A percentile compares a stretch with the other conserved stretches of the same genome.
Conservation (phyloP, 23 red algal species). For the Agarophyton chilense region DNA sequence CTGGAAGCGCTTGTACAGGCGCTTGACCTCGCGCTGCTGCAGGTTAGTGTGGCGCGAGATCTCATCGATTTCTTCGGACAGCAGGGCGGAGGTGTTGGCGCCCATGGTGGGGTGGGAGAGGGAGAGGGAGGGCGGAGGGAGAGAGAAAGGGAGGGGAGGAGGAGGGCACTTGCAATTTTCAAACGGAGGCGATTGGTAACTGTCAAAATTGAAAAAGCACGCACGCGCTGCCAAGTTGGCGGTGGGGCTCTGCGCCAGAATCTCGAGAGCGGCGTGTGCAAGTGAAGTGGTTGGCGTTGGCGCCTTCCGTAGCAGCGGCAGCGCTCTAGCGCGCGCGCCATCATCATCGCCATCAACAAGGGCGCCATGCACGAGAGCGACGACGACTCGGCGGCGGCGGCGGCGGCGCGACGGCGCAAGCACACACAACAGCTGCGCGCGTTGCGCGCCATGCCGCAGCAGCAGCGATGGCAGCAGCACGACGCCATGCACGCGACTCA, state of each 20-base stretch:
- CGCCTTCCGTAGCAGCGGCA: too few species aligned
- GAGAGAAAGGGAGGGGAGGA: neutral
- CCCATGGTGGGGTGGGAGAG: conserved; percentile 50
- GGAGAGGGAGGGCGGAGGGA: neutral
- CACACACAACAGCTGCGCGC: neutral
- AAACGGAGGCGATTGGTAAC: too few species aligned
- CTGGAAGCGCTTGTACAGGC: conserved; percentile 98
- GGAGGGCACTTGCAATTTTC: neutral
- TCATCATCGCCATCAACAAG: too few species aligned
- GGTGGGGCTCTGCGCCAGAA: too few species aligned
- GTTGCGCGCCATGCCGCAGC: neutral
- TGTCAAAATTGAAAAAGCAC: too few species aligned
- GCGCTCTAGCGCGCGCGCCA: too few species aligned
- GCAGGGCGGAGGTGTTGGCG: conserved; percentile 93
- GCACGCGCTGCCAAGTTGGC: too few species aligned
- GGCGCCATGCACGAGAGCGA: too few species aligned
- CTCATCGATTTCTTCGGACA: conserved; percentile 96
- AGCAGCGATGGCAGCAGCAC: neutral
- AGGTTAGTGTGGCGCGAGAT: conserved; percentile 81
- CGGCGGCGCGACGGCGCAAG: neutral
- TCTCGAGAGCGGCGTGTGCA: too few species aligned
- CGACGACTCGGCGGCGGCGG: too few species aligned
- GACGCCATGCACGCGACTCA: neutral
- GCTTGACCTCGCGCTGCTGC: conserved; percentile 74
- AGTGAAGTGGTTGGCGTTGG: too few species aligned